These are phyloP conservation scores for Penstemon barbatus DNA, from an alignment of 257 asterid genomes.

Conservation along the genomic window DNA sequence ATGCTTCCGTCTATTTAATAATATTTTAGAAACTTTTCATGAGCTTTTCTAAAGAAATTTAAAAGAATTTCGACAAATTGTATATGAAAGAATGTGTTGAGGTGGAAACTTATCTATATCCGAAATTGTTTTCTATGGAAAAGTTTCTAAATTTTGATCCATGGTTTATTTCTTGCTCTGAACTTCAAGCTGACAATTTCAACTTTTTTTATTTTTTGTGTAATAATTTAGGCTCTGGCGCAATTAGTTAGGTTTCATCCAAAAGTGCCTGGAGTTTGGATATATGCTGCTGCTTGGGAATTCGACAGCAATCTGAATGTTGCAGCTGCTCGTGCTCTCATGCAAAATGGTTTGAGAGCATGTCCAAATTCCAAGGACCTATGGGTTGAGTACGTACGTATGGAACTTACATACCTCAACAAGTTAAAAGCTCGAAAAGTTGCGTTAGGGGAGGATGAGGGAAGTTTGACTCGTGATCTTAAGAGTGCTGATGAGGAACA, in stretches of 20 bases:
- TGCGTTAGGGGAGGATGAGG: constrained; percentile 74
- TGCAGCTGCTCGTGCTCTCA: constrained; percentile 85
- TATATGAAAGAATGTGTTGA: too few species aligned
- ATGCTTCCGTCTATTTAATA: too few species aligned
- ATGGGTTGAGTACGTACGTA: constrained; percentile 92
- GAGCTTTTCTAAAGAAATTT: too few species aligned
- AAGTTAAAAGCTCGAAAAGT: constrained; percentile 82
- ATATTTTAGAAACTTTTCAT: too few species aligned
- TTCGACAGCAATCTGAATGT: constrained; percentile 82
- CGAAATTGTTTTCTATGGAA: too few species aligned
- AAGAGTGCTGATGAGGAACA: constrained; percentile 52
- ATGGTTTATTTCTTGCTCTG: not conserved
- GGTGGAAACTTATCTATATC: too few species aligned
- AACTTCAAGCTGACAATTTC: not conserved
- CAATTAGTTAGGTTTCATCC: constrained; percentile 86
- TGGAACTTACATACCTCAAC: constrained; percentile 92
- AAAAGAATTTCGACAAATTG: too few species aligned
- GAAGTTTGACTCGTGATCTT: constrained; percentile 33
- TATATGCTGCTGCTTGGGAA: constrained; percentile 98
- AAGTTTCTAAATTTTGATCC: not conserved
- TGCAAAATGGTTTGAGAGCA: constrained; percentile 92
- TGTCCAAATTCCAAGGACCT: constrained; percentile 88
- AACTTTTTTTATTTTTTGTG: constrained; percentile 17
- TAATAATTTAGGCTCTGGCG: constrained; percentile 64
- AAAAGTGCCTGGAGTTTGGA: constrained; percentile 89